Evolutionary conservation across 495 filamentous ascomycete genomes (phyloP).

Genomic region (Penicillium psychrofluorescens): DNA sequence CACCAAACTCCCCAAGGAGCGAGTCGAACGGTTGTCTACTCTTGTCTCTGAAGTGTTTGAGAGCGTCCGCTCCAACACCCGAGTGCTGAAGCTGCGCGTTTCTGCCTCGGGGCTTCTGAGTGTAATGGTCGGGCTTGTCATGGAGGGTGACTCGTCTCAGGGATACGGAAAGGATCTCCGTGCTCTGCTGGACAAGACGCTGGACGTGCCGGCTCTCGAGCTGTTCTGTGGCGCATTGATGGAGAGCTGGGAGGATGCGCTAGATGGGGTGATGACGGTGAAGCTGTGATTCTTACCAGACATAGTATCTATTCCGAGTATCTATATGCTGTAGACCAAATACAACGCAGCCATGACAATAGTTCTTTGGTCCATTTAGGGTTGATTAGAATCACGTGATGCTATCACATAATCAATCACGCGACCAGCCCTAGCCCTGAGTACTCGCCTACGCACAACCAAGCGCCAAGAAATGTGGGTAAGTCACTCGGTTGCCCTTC

Average conservation of each 20-base stretch:
- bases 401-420: too few species aligned
- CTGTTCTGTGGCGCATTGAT: slow-evolving; percentile 36
- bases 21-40: slow-evolving; percentile 17
- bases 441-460: slow-evolving; percentile 26
- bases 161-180: slow-evolving; percentile 24
- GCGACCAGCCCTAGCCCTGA: slow-evolving; percentile 22
- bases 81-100: slow-evolving; percentile 28
- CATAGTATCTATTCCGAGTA: too few species aligned
- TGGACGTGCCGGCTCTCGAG: slow-evolving; percentile 31
- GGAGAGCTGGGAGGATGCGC: slow-evolving; percentile 42
- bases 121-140: slow-evolving; percentile 27
- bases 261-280: slow-evolving; percentile 30
- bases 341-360: too few species aligned
- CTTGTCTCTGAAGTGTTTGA: slow-evolving; percentile 27
- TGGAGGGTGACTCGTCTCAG: slow-evolving; percentile 15
- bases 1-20: slow-evolving; percentile 27
- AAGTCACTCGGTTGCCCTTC: too few species aligned
- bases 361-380: too few species aligned
- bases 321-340: too few species aligned
- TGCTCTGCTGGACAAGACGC: slow-evolving; percentile 20
- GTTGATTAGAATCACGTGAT: too few species aligned
- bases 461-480: too few species aligned
- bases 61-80: slow-evolving; percentile 23
- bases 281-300: slow-evolving; percentile 14
- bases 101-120: slow-evolving; percentile 31